Percentiles rank a stretch among this genome's conserved stretches.
phyloP scores from a whole-genome alignment of 2,329 filamentous ascomycete genomes.

The Fusarium sp. region DNA sequence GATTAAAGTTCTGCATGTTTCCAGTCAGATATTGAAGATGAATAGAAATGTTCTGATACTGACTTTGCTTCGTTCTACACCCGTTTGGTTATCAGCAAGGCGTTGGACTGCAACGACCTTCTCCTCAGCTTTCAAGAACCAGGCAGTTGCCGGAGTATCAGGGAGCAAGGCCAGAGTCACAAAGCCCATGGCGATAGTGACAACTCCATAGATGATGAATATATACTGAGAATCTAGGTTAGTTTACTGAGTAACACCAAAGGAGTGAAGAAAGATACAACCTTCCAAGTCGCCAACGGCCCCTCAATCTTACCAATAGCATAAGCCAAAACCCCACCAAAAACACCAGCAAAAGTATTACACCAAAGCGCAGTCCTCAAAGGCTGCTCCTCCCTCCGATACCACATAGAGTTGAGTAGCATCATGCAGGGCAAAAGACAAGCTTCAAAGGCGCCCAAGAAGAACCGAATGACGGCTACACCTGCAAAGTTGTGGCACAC shows the following conservation, averaged over 20 bases:
- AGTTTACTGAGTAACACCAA: accelerated
- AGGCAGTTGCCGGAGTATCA: background rate
- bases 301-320: slow-evolving; percentile 48
- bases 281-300: slow-evolving; percentile 37
- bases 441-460: slow-evolving; percentile 48
- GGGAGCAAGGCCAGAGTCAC: background rate
- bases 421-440: slow-evolving; percentile 45
- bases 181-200: slow-evolving; percentile 7
- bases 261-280: accelerated
- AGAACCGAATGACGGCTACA: slow-evolving; percentile 44
- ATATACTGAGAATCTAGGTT: slow-evolving; percentile 7
- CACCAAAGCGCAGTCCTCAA: slow-evolving; percentile 49
- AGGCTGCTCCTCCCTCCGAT: slow-evolving; percentile 48
- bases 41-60: slow-evolving; percentile 7
- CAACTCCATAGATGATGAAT: slow-evolving; percentile 43
- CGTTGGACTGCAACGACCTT: slow-evolving; percentile 5
- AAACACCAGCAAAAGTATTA: slow-evolving; percentile 48
- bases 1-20: slow-evolving; percentile 32
- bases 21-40: slow-evolving; percentile 21
- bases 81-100: slow-evolving; percentile 8
- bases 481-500: slow-evolving; percentile 41
- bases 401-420: slow-evolving; percentile 50
- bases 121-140: slow-evolving; percentile 8
- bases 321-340: slow-evolving; percentile 49
- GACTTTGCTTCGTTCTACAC: slow-evolving; percentile 13